Evolutionary conservation across 2,329 filamentous ascomycete species (phyloP).

Genomic region (Blastomyces gilchristii): DNA sequence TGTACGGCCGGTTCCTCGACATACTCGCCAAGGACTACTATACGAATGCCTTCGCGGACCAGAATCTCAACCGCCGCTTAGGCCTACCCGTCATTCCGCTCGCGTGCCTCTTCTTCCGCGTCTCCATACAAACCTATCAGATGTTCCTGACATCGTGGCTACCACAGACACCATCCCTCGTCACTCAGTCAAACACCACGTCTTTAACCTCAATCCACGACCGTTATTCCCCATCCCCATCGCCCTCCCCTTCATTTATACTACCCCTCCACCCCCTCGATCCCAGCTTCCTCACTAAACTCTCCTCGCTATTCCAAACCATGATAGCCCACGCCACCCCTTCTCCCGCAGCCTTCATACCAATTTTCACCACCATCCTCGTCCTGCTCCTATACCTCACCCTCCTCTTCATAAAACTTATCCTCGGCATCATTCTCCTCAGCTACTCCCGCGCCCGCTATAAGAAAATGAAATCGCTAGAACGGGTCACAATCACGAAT

Average conservation of each 20-base stretch:
- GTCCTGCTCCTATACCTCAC: constrained; percentile 78
- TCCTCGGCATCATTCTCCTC: constrained; percentile 80
- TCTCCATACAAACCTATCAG: constrained; percentile 90
- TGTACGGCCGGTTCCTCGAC: constrained; percentile 84
- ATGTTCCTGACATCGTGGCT: constrained; percentile 92
- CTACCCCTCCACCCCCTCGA: constrained; percentile 38
- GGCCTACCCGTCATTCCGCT: constrained; percentile 86
- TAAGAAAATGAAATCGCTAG: constrained; percentile 63
- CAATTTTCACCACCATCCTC: constrained; percentile 60
- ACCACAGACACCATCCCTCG: constrained; percentile 46
- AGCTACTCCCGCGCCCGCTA: constrained; percentile 72
- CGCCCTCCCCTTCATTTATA: constrained; percentile 40
- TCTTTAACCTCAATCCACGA: constrained; percentile 36
- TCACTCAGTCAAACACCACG: constrained; percentile 23
- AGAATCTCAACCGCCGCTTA: constrained; percentile 78
- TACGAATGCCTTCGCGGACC: constrained; percentile 84
- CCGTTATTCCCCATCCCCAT: constrained; percentile 43
- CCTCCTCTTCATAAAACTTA: constrained; percentile 70
- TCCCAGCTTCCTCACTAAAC: constrained; percentile 33
- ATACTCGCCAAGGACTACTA: constrained; percentile 97
- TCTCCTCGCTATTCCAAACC: constrained; percentile 29
- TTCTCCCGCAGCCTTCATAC: constrained; percentile 32
- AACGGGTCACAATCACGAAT: constrained; percentile 29
- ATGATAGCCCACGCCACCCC: constrained; percentile 35
- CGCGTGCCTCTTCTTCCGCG: constrained; percentile 86